Conservation (phyloP, 2,329 filamentous ascomycete genomes). For the Alternaria hordeiaustralica region DNA sequence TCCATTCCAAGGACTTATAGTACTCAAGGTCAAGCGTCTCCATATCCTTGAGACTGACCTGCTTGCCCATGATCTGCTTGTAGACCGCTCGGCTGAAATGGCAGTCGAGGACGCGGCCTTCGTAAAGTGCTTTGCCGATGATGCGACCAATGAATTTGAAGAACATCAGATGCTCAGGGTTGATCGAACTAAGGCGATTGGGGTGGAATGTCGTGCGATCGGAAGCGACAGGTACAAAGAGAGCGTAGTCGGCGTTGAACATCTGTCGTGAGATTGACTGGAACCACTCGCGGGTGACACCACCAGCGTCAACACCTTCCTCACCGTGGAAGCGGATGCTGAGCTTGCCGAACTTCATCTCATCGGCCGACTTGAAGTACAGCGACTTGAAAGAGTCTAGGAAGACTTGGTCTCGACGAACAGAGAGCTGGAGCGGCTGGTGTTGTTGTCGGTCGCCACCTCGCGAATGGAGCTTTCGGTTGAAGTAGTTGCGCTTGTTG, state of each 20-base stretch:
- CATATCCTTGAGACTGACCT: constrained; percentile 98
- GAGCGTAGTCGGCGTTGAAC: constrained; percentile 97
- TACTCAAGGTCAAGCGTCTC: constrained; percentile 98
- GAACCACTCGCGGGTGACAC: constrained; percentile 99
- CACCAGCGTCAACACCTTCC: constrained; percentile 96
- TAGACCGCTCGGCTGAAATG: constrained; percentile 99
- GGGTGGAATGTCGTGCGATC: constrained; percentile 99
- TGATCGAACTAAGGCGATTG: constrained; percentile 91
- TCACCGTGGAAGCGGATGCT: constrained; percentile 97
- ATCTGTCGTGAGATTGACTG: constrained; percentile 96
- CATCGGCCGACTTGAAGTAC: constrained; percentile 94
- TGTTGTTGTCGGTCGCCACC: constrained; percentile 71
- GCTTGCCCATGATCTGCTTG: constrained; percentile 93
- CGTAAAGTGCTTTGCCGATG: constrained; percentile 97
- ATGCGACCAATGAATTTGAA: constrained; percentile 99
- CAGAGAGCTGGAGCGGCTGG: constrained; percentile 81
- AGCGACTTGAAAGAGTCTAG: constrained; percentile 98
- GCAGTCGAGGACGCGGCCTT: constrained; percentile 93
- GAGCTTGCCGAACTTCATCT: constrained; percentile 99
- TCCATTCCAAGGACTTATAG: constrained; percentile 98
- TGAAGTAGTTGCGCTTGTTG: constrained; percentile 99
- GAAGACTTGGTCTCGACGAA: constrained; percentile 95
- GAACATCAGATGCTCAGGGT: constrained; percentile 94
- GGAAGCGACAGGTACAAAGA: constrained; percentile 95
- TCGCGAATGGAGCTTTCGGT: constrained; percentile 83